A percentile compares a stretch with the other conserved stretches of the same genome.
phyloP scores from a whole-genome alignment of 257 asterid genomes.

The Linderniella brevidens region DNA sequence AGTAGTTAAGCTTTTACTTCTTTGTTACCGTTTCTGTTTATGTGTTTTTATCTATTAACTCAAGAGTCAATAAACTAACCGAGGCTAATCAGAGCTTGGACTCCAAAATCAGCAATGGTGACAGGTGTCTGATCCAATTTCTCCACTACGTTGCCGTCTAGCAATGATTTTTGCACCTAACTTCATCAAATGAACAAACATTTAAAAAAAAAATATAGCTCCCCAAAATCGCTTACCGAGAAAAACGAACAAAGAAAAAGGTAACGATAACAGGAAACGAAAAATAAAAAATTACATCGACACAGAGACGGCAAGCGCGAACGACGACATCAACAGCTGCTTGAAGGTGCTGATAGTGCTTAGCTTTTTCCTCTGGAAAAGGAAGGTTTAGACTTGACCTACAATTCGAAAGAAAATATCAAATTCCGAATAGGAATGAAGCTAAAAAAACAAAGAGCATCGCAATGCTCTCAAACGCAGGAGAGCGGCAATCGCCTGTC shows the following conservation, averaged over 20 bases:
- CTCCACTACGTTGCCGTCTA: constrained; percentile 45
- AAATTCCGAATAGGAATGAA: too few relatives aligned
- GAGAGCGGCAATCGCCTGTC: constrained; percentile 1
- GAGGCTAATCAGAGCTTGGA: constrained; percentile 87
- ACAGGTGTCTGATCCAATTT: constrained; percentile 82
- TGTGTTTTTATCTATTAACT: neutral
- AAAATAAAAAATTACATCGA: constrained; percentile 32
- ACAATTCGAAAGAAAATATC: constrained; percentile 7
- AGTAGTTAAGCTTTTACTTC: neutral
- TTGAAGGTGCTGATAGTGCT: constrained; percentile 51
- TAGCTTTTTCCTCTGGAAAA: constrained; percentile 36
- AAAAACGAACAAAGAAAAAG: too few relatives aligned
- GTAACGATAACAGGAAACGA: too few relatives aligned
- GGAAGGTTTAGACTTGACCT: constrained; percentile 56
- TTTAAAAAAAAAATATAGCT: neutral
- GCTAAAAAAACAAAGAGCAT: constrained; percentile 2
- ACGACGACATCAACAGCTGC: constrained; percentile 74
- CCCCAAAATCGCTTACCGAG: too few relatives aligned
- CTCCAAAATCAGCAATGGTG: constrained; percentile 92
- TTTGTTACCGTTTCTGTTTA: neutral
- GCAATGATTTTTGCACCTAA: constrained; percentile 69
- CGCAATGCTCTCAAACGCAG: constrained; percentile 14
- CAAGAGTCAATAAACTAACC: constrained; percentile 25
- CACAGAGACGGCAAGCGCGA: constrained; percentile 83
- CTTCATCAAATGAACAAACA: constrained; percentile 5